These are phyloP conservation scores for Tulasnella sp. DNA, from an alignment of 768 basidiomycete species.

Conservation along the genomic window DNA sequence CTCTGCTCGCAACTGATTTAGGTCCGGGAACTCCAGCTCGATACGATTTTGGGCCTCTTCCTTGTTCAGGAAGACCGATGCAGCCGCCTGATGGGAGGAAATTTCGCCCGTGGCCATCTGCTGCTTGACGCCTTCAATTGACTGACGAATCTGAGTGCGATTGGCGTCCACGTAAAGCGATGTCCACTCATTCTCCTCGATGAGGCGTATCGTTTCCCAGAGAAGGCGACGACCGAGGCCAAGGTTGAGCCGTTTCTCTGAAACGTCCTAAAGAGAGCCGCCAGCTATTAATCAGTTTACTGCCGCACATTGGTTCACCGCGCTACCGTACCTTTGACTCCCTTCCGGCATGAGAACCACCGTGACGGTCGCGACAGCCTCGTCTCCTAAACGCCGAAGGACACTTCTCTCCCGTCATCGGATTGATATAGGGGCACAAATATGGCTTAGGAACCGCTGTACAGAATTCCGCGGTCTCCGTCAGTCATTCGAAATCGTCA, in stretches of 20 bases:
- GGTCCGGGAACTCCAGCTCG: background rate
- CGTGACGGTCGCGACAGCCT: constrained; percentile 12
- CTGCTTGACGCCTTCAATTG: background rate
- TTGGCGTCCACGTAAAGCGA: constrained; percentile 2
- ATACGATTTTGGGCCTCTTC: background rate
- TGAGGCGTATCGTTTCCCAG: constrained; percentile 6
- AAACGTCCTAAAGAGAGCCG: background rate
- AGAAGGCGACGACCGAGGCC: constrained; percentile 8
- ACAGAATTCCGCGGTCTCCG: background rate
- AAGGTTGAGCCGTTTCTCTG: background rate
- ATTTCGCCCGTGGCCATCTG: constrained; percentile 7
- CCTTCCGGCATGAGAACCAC: constrained; percentile 8
- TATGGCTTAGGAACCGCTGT: constrained; percentile 3
- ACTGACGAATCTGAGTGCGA: background rate
- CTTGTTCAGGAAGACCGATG: background rate
- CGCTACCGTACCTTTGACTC: constrained; percentile 3
- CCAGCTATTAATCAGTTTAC: background rate
- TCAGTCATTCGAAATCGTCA: background rate
- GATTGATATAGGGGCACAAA: background rate
- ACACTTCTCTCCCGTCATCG: background rate
- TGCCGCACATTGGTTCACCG: background rate
- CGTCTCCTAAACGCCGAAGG: background rate
- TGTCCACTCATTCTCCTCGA: constrained; percentile 5
- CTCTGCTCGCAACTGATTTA: background rate
- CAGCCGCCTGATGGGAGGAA: constrained; percentile 10